Evolutionary conservation across 2,329 filamentous ascomycete species (phyloP), one percentile per base, ranked within the genome.

Genomic region (Didymella glomerata): DNA sequence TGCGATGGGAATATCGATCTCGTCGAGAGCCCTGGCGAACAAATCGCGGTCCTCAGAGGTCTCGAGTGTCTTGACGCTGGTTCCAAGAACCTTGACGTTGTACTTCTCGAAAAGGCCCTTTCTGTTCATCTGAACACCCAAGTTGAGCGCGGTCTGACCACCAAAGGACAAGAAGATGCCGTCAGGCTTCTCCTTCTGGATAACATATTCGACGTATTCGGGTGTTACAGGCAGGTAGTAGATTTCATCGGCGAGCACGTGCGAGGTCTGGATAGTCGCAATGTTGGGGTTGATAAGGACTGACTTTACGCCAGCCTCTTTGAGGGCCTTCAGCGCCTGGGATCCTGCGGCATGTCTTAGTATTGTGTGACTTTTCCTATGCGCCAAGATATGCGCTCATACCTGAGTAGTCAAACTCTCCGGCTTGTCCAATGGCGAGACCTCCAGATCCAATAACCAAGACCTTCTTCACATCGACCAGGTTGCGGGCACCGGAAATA

Each of bases 331-430:
- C 64, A 99, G 85, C 54, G 95, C 95, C 83, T 98, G 95, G 6
- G 94, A 93, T 65, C 95, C 93, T 97, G 73, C 6, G 22, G 16
- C 18, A 7, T 14, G 10, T 34, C 42, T 75, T 13, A 76, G 66
- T 50, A 64, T 54, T 54, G 16, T 44, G 16, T 36, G 25, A 18
- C 13, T 36, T 22, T 51, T 27, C 1, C 13, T 34, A 9, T 30
- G 44, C 38, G 52, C 42, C 24, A 42, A 30, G 9, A 49, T 42
- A 8, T 34, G 30, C 34, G 16, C 22, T 61, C 66, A 64, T 84
- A 96, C 93, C 94, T 79, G 95, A 98, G 80, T 98, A 98, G 81
- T 98, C 94, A 73, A 98, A 98, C 83, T 98, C 94, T 82, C 94
- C 94, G 66, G 94, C 94, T 81, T 98, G 94, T 65, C 94, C 94